Percentiles rank a stretch among this genome's conserved stretches.
Conservation (phyloP, 495 filamentous ascomycete genomes). For the Barbatosphaeria neglecta region DNA sequence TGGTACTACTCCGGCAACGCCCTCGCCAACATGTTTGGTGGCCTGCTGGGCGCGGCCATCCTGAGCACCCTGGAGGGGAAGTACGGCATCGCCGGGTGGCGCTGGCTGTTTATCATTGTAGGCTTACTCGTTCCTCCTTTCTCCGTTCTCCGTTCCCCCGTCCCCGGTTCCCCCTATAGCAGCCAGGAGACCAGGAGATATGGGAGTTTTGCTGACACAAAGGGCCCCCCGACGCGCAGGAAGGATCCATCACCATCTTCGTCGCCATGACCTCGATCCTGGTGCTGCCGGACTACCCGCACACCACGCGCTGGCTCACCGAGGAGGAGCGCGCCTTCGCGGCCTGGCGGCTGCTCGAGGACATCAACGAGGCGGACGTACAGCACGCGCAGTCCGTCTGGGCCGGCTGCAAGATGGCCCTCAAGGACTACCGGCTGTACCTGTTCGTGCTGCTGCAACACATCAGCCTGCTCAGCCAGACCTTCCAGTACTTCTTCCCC, state of each 20-base stretch:
- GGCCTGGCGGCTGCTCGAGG: conserved; percentile 25
- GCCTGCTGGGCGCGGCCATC: conserved; percentile 44
- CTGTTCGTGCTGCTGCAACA: conserved; percentile 36
- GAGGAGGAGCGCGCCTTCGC: conserved; percentile 29
- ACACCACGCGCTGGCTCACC: conserved; percentile 29
- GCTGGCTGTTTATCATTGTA: conserved; percentile 18
- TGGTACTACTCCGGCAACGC: conserved; percentile 48
- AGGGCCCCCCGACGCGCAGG: conserved; percentile 5
- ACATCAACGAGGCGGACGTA: conserved; percentile 27
- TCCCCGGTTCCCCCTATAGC: no score
- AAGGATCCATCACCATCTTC: conserved; percentile 29
- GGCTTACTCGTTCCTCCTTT: background rate
- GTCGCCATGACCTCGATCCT: conserved; percentile 23
- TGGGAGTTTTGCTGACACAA: background rate
- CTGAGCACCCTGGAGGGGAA: conserved; percentile 26
- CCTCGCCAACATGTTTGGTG: conserved; percentile 46
- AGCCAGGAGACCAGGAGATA: background rate
- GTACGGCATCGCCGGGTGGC: conserved; percentile 29
- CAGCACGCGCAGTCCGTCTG: conserved; percentile 15
- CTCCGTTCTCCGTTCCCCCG: background rate
- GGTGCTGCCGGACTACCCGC: conserved; percentile 33
- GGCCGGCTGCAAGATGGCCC: conserved; percentile 25
- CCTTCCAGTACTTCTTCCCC: conserved; percentile 44
- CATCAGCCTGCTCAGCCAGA: conserved; percentile 25
- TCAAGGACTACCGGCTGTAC: conserved; percentile 31